Conservation (phyloP, 2,329 filamentous ascomycete genomes). For the Thielaviopsis ethacetica region DNA sequence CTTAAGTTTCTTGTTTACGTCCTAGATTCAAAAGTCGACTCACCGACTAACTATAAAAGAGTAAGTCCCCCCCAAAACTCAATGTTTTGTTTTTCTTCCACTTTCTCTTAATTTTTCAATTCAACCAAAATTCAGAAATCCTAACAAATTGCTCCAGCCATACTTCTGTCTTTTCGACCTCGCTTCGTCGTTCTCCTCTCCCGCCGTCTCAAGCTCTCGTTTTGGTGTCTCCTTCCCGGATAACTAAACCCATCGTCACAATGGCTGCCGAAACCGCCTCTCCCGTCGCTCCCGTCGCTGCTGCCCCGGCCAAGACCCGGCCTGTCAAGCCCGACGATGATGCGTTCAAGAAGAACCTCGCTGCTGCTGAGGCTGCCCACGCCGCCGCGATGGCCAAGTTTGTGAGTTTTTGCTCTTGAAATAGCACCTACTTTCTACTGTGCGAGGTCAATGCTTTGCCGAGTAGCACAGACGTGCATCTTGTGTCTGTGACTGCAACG, state of each 20-base stretch:
- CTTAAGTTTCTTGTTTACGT: slow-evolving; percentile 4
- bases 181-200: slow-evolving; percentile 1
- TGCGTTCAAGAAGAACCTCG: slow-evolving; percentile 62
- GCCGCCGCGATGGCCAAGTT: slow-evolving; percentile 51
- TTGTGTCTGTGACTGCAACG: background rate
- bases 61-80: background rate
- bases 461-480: background rate
- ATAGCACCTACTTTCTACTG: background rate
- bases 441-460: background rate
- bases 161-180: slow-evolving; percentile 3
- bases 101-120: background rate
- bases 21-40: background rate
- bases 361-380: slow-evolving; percentile 75
- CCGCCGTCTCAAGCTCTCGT: slow-evolving; percentile 9
- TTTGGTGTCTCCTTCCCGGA: slow-evolving; percentile 13
- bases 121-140: background rate
- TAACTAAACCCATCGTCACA: slow-evolving; percentile 13
- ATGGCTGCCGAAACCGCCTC: slow-evolving; percentile 18
- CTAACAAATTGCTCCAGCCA: background rate
- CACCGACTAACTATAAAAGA: background rate
- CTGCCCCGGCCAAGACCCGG: slow-evolving; percentile 28
- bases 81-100: background rate
- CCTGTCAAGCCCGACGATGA: slow-evolving; percentile 81
- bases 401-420: slow-evolving; percentile 19
- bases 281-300: slow-evolving; percentile 29